Evolutionary conservation across 1,139 yeast species (phyloP).

Genomic region (Nakaseomyces sp.): DNA sequence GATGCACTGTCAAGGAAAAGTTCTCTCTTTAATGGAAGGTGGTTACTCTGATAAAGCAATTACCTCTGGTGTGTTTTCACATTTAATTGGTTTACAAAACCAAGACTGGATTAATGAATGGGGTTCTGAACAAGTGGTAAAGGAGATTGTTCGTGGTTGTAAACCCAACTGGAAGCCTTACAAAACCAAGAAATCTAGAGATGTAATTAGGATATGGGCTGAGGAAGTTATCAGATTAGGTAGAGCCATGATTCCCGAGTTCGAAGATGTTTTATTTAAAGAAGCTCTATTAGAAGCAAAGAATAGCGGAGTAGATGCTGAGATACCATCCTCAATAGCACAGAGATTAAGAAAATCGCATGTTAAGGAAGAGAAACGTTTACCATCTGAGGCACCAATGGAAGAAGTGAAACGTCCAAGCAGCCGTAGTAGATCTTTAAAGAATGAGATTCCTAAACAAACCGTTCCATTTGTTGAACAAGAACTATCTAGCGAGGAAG

Average conservation of each 20-base stretch:
- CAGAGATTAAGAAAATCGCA: constrained; percentile 25
- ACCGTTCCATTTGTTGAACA: constrained; percentile 26
- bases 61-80: constrained; percentile 72
- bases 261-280: constrained; percentile 24
- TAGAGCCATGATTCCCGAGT: constrained; percentile 56
- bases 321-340: constrained; percentile 11
- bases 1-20: constrained; percentile 52
- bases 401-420: not conserved
- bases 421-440: constrained; percentile 2
- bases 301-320: constrained; percentile 1
- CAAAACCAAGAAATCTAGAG: constrained; percentile 39
- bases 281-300: constrained; percentile 6
- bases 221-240: constrained; percentile 61
- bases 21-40: constrained; percentile 71
- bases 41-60: constrained; percentile 84
- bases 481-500: constrained; percentile 27
- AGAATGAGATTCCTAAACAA: constrained; percentile 9
- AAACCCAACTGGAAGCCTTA: constrained; percentile 57
- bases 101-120: constrained; percentile 54
- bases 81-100: constrained; percentile 56
- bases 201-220: constrained; percentile 47
- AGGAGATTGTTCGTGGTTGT: constrained; percentile 63
- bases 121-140: constrained; percentile 56
- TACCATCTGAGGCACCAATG: constrained; percentile 6
- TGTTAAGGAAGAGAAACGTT: constrained; percentile 7